A percentile compares a stretch with the other conserved stretches of the same genome.
phyloP scores from a whole-genome alignment of 129 eudicot genomes.

The Flaveria trinervia region DNA sequence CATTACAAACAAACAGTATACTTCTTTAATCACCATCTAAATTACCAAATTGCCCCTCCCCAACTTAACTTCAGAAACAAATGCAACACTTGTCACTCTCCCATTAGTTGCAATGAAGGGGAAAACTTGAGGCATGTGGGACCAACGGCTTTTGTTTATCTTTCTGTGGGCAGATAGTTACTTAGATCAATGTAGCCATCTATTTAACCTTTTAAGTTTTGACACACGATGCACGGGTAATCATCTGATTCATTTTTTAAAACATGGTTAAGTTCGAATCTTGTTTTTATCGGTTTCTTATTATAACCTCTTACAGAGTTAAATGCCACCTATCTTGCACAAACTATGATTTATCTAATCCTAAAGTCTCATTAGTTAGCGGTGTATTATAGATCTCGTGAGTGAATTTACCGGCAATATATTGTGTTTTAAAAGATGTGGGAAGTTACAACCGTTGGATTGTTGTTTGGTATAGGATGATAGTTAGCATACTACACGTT shows the following conservation, averaged over 20 bases:
- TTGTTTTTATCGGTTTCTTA: no score
- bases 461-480: conserved; percentile 45
- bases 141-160: conserved; percentile 23
- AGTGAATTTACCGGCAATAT: no score
- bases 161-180: conserved; percentile 32
- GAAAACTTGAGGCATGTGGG: conserved; percentile 1
- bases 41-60: conserved; percentile 27
- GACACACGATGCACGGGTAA: no score
- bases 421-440: neutral
- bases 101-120: conserved; percentile 26
- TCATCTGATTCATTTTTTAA: no score
- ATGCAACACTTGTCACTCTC: conserved; percentile 28
- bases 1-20: conserved; percentile 16
- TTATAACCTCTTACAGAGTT: no score
- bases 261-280: no score
- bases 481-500: no score
- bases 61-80: conserved; percentile 28
- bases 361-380: no score
- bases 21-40: conserved; percentile 19
- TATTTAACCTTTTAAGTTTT: no score
- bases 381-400: no score
- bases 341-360: no score
- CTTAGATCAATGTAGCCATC: neutral
- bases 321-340: no score
- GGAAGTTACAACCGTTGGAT: conserved; percentile 55